A percentile compares a stretch with the other conserved stretches of the same genome.
Evolutionary conservation across 176 grass and related monocot species (phyloP).

Genomic region (Oryza meridionalis): DNA sequence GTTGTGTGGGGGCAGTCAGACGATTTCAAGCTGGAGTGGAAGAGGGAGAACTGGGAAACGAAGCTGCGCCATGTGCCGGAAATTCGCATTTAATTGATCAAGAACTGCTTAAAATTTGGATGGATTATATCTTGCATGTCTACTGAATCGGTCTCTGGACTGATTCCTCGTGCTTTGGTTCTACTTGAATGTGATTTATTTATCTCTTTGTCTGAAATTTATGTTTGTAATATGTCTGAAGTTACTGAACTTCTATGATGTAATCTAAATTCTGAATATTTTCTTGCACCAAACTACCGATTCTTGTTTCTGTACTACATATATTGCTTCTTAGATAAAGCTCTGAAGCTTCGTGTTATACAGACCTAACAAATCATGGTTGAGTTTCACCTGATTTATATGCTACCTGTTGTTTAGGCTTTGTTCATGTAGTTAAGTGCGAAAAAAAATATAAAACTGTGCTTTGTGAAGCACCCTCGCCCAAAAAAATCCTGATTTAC

Average conservation of each 20-base stretch:
- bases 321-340: neutral
- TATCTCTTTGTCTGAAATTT: neutral
- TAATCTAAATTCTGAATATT: neutral
- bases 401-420: too few relatives aligned
- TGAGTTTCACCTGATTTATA: neutral
- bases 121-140: neutral
- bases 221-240: neutral
- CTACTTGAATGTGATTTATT: neutral
- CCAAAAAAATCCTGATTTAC: too few relatives aligned
- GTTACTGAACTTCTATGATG: neutral
- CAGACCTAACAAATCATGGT: neutral
- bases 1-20: neutral
- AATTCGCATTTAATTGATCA: neutral
- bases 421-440: too few relatives aligned
- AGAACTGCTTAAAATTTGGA: neutral
- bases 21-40: neutral
- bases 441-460: too few relatives aligned
- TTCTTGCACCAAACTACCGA: neutral
- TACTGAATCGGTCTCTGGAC: neutral
- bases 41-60: neutral
- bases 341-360: neutral
- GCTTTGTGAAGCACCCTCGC: too few relatives aligned
- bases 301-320: too few relatives aligned
- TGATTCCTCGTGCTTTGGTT: neutral
- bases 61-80: neutral